Base-by-base conservation (phyloP, 2,329 filamentous ascomycete genomes). In the Cladosporium oxysporum region DNA sequence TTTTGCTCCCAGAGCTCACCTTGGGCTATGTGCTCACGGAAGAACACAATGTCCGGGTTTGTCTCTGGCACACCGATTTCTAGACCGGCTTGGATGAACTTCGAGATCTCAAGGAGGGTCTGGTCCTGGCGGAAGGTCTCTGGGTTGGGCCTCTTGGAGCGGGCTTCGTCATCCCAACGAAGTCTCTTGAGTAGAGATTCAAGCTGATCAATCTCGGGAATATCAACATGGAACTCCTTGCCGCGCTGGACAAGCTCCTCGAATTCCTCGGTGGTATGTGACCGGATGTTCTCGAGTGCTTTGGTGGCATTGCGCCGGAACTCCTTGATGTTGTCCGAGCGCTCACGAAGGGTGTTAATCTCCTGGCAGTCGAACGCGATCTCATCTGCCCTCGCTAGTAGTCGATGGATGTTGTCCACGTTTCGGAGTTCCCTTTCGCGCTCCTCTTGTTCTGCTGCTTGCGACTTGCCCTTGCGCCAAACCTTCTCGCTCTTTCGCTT, bases 351-450 rank as follows among this genome's bases (percentile, higher is more conserved):
- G 69, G 92, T 90, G 44, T 85, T 85, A 73, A 98, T 96, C 78
- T 99, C 94, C 49, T 91, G 90, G 78, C 93, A 96, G 71, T 97
- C 93, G 76, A 99, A 99, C 16, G 91, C 92, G 69, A 98, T 88
- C 71, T 89, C 88, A 73, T 96, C 91, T 28, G 94, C 94, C 72
- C 93, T 89, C 67, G 87, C 84, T 66, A 99, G 87, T 58, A 99
- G 86, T 69, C 91, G 90, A 75, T 91, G 88, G 69, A 99, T 92
- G 76, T 96, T 96, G 71, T 91, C 89, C 70, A 97, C 88, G 75
- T 92, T 96, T 72, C 95, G 92, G 72, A 92, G 85, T 76, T 97
- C 93, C 71, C 89, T 89, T 74, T 91, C 89, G 68, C 87, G 87
- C 76, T 97, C 92, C 79, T 96, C 95, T 72, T 90, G 85, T 74